Evolutionary conservation across 139 green algal species (phyloP).

Genomic region (Yamagishiella unicocca): DNA sequence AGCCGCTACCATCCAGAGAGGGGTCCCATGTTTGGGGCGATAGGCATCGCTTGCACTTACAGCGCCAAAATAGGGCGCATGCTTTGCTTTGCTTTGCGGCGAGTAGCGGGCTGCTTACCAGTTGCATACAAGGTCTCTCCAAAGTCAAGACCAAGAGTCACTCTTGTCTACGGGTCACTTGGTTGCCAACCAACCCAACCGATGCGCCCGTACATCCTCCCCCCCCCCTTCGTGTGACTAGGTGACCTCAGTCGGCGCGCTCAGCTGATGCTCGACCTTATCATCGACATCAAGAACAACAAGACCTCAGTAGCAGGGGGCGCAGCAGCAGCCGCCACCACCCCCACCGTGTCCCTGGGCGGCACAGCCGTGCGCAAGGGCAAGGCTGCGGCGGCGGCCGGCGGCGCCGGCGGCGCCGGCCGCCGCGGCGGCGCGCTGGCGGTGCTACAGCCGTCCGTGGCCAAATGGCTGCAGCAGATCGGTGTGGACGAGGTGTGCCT

Average conservation of each 20-base stretch:
- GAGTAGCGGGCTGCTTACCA: no score
- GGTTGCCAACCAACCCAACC: no score
- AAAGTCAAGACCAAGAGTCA: no score
- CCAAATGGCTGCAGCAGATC: conserved; percentile 69
- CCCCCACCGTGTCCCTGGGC: conserved; percentile 7
- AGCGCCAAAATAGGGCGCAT: no score
- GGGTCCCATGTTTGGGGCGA: no score
- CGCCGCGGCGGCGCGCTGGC: conserved; percentile 48
- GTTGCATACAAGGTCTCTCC: no score
- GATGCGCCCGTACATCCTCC: no score
- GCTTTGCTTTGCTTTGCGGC: no score
- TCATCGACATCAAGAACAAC: conserved; percentile 95
- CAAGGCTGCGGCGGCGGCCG: conserved; percentile 10
- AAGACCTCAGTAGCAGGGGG: conserved; percentile 27
- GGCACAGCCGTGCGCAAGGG: background rate
- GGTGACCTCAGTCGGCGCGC: conserved; percentile 72
- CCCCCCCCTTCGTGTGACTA: no score
- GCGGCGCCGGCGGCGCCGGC: background rate
- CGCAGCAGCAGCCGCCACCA: background rate
- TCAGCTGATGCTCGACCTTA: conserved; percentile 82
- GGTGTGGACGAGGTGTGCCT: conserved; percentile 76
- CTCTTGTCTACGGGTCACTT: no score
- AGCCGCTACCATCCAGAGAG: no score
- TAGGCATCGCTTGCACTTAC: no score
- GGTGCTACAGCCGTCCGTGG: conserved; percentile 57